Evolutionary conservation across 306 rosid genomes (phyloP).

Genomic region (Medicago arabica): DNA sequence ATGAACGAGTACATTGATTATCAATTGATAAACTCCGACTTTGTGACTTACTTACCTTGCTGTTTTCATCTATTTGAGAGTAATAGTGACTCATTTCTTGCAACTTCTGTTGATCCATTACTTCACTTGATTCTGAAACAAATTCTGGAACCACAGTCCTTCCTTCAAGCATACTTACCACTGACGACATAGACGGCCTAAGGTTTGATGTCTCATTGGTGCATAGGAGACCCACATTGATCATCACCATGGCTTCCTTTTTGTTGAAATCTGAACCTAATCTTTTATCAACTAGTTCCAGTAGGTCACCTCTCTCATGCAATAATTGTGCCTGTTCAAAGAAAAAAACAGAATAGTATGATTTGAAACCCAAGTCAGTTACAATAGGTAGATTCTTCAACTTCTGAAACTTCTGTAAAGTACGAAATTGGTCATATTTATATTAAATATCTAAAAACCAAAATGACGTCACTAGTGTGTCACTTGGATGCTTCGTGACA

Average conservation of each 20-base stretch:
- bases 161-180: slow-evolving; percentile 48
- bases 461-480: background rate
- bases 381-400: background rate
- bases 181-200: slow-evolving; percentile 45
- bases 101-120: slow-evolving; percentile 32
- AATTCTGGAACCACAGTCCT: slow-evolving; percentile 22
- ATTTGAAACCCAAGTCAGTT: background rate
- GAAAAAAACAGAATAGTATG: background rate
- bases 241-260: slow-evolving; percentile 36
- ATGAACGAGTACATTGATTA: slow-evolving; percentile 13
- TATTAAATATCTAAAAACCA: background rate
- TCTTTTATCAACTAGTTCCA: slow-evolving; percentile 43
- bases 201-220: slow-evolving; percentile 34
- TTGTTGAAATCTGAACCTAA: slow-evolving; percentile 42
- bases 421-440: background rate
- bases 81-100: slow-evolving; percentile 39
- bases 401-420: background rate
- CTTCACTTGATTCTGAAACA: slow-evolving; percentile 33
- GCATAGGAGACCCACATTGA: slow-evolving; percentile 47
- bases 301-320: slow-evolving; percentile 42
- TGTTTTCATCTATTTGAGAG: slow-evolving; percentile 30
- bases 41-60: background rate
- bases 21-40: background rate
- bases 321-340: slow-evolving; percentile 37
- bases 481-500: background rate